A percentile compares a stretch with the other conserved stretches of the same genome.
These are phyloP conservation scores for Aspergillus awamori DNA, from an alignment of 2,329 filamentous ascomycete species.

Conservation along the genomic window DNA sequence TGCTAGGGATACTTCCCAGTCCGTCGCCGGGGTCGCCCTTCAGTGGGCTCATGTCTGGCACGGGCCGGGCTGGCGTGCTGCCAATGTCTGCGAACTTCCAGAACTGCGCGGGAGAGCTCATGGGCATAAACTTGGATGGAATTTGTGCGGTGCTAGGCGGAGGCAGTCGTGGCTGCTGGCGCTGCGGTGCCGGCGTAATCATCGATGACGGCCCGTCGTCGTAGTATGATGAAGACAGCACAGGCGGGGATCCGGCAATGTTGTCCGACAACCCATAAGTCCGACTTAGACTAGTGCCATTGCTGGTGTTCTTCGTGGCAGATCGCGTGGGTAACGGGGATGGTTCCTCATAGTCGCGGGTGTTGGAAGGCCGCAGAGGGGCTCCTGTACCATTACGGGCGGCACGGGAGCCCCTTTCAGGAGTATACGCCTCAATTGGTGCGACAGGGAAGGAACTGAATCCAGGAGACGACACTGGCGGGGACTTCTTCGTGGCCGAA, in stretches of 20 bases:
- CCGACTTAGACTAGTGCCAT: conserved; percentile 34
- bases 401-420: conserved; percentile 48
- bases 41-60: conserved; percentile 51
- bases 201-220: conserved; percentile 51
- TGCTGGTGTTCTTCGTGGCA: conserved; percentile 31
- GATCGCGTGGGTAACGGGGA: conserved; percentile 45
- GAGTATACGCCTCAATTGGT: conserved; percentile 51
- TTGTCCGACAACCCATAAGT: conserved; percentile 46
- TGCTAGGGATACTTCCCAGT: conserved; percentile 47
- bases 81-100: conserved; percentile 54
- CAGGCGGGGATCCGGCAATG: conserved; percentile 47
- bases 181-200: conserved; percentile 53
- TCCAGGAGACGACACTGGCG: conserved; percentile 43
- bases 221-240: conserved; percentile 53
- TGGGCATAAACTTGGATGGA: conserved; percentile 55
- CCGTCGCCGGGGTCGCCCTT: conserved; percentile 46
- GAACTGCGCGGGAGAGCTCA: conserved; percentile 55
- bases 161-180: conserved; percentile 52
- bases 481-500: conserved; percentile 41
- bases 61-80: conserved; percentile 47
- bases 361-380: conserved; percentile 34
- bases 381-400: conserved; percentile 34
- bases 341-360: conserved; percentile 45
- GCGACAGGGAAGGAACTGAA: conserved; percentile 48
- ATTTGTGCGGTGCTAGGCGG: conserved; percentile 54